Conservation (phyloP, 306 rosid species). For the Lathyrus aphaca region DNA sequence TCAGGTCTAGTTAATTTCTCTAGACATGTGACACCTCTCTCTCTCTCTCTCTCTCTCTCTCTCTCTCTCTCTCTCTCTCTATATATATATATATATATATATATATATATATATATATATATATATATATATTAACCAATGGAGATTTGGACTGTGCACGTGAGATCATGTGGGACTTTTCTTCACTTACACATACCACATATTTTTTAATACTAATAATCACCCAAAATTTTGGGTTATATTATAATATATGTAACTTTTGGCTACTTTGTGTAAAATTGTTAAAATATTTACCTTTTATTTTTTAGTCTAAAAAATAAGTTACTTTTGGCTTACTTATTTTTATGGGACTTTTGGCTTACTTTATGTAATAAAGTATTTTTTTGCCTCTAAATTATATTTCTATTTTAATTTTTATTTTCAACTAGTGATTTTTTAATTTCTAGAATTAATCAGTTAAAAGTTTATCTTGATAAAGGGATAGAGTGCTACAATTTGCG, state of each 20-base stretch:
- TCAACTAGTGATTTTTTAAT: too few relatives aligned
- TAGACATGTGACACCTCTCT: slow-evolving; percentile 26
- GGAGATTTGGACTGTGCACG: slow-evolving; percentile 36
- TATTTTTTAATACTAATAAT: neutral
- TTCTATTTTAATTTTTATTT: too few relatives aligned
- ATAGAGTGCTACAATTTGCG: slow-evolving; percentile 52
- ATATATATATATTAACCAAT: neutral
- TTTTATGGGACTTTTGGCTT: too few relatives aligned
- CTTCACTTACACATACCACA: neutral
- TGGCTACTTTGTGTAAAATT: neutral
- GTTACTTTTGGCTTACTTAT: too few relatives aligned
- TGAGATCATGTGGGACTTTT: slow-evolving; percentile 38
- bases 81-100: neutral
- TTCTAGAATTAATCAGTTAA: slow-evolving; percentile 41
- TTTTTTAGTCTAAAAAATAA: too few relatives aligned
- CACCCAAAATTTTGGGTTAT: neutral
- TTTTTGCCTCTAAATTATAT: too few relatives aligned
- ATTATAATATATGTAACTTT: neutral
- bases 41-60: neutral
- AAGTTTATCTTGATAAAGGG: too few relatives aligned
- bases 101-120: neutral
- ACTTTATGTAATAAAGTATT: too few relatives aligned
- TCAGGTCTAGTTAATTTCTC: slow-evolving; percentile 35
- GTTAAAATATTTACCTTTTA: too few relatives aligned
- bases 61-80: neutral